These are phyloP conservation scores for Parathielavia appendiculata DNA, from an alignment of 495 filamentous ascomycete species.

Conservation along the genomic window DNA sequence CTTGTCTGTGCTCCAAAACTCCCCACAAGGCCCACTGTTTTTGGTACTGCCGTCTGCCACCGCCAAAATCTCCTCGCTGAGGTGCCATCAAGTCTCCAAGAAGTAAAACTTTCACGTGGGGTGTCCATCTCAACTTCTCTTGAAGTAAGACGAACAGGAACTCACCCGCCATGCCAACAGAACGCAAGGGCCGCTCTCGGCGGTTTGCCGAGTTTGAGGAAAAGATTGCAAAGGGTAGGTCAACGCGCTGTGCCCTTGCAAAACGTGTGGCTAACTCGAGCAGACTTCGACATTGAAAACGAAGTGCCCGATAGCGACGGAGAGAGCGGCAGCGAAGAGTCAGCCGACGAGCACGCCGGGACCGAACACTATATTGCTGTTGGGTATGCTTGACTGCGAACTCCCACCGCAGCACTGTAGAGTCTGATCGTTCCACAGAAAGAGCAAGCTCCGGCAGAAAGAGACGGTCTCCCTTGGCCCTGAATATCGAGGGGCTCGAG, in stretches of 20 bases:
- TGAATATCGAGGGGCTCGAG: slow-evolving; percentile 71
- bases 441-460: slow-evolving; percentile 77
- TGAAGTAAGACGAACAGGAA: slow-evolving; percentile 1
- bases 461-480: slow-evolving; percentile 63
- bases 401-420: not conserved
- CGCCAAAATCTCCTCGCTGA: slow-evolving; percentile 44
- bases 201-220: slow-evolving; percentile 42
- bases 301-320: slow-evolving; percentile 47
- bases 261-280: not conserved
- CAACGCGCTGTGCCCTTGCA: too few relatives aligned
- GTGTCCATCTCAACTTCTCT: slow-evolving; percentile 8
- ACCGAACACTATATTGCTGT: slow-evolving; percentile 84
- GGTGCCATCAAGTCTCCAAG: slow-evolving; percentile 6
- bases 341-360: slow-evolving; percentile 47
- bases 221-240: slow-evolving; percentile 36
- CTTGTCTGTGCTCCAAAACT: not conserved
- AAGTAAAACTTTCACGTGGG: slow-evolving; percentile 31
- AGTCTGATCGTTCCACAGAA: slow-evolving; percentile 44
- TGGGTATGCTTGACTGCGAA: slow-evolving; percentile 46
- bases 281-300: slow-evolving; percentile 89
- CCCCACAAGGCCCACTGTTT: slow-evolving; percentile 7
- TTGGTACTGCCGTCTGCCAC: slow-evolving; percentile 42
- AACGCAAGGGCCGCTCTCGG: slow-evolving; percentile 31
- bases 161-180: slow-evolving; percentile 29
- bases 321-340: slow-evolving; percentile 53